phyloP scores from a whole-genome alignment of 345 rosid species.

The Linum trigynum region DNA sequence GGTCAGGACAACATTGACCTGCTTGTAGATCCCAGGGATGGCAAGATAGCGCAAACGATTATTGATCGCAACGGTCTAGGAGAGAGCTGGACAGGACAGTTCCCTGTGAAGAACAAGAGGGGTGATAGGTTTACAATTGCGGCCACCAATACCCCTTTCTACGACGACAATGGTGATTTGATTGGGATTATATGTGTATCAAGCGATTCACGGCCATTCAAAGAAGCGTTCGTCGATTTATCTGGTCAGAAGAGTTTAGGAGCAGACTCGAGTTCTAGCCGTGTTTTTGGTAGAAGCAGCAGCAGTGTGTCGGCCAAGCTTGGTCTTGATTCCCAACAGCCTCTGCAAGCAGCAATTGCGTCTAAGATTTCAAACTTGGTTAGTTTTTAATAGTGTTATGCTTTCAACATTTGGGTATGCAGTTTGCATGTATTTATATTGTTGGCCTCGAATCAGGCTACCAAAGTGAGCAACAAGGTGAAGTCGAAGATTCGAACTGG shows the following conservation, averaged over 20 bases:
- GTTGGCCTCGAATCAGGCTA: constrained; percentile 43
- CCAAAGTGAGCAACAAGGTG: constrained; percentile 73
- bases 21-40: constrained; percentile 57
- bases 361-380: constrained; percentile 90
- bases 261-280: constrained; percentile 38
- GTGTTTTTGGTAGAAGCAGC: constrained; percentile 18
- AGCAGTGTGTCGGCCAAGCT: constrained; percentile 51
- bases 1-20: constrained; percentile 63
- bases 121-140: constrained; percentile 54
- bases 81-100: constrained; percentile 87
- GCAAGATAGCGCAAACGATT: constrained; percentile 38
- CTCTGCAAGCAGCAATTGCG: constrained; percentile 75
- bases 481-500: constrained; percentile 59
- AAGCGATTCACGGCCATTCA: constrained; percentile 43
- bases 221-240: constrained; percentile 27
- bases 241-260: constrained; percentile 31
- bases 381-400: constrained; percentile 26
- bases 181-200: constrained; percentile 78
- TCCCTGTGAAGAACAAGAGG: constrained; percentile 68
- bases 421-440: constrained; percentile 22
- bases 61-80: constrained; percentile 46
- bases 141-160: constrained; percentile 66
- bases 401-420: constrained; percentile 12
- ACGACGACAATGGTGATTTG: constrained; percentile 60
- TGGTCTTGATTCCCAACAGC: constrained; percentile 87